These are phyloP conservation scores for Fusarium anguioides DNA, from an alignment of 2,329 filamentous ascomycete genomes.

Conservation along the genomic window DNA sequence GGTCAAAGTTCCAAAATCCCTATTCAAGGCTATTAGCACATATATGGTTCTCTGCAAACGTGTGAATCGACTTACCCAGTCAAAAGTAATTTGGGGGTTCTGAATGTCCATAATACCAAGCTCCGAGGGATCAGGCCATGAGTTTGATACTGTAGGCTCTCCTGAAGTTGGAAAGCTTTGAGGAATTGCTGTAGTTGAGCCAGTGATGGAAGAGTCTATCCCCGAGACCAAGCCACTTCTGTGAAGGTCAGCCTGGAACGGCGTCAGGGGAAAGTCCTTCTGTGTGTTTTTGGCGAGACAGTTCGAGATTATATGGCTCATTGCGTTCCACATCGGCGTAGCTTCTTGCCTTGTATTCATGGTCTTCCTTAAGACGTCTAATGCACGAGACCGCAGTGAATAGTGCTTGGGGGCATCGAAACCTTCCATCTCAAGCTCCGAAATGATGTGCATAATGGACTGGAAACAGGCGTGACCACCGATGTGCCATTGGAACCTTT, in stretches of 20 bases:
- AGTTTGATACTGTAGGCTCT: background rate
- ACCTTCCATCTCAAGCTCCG: background rate
- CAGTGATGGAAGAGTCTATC: background rate
- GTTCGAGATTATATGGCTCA: background rate
- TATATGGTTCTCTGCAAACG: too few species aligned
- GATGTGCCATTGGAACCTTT: background rate
- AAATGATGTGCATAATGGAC: conserved; percentile 3
- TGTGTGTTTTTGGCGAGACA: background rate
- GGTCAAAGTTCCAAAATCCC: conserved; percentile 2
- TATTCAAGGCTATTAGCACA: background rate
- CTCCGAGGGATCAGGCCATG: background rate
- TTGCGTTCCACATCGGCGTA: conserved; percentile 1
- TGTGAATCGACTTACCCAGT: background rate
- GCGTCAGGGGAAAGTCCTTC: background rate
- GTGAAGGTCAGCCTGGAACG: background rate
- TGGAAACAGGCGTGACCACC: background rate
- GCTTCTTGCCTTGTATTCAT: background rate
- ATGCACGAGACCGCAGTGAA: background rate
- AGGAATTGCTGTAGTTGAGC: accelerated
- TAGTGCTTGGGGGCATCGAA: background rate
- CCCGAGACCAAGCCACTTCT: too few species aligned
- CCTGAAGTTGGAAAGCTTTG: background rate
- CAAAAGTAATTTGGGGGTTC: background rate
- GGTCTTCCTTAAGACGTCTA: background rate
- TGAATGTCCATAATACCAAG: background rate